Evolutionary conservation across 2,329 filamentous ascomycete genomes (phyloP).

Genomic region (Dothiorella sarmentorum): DNA sequence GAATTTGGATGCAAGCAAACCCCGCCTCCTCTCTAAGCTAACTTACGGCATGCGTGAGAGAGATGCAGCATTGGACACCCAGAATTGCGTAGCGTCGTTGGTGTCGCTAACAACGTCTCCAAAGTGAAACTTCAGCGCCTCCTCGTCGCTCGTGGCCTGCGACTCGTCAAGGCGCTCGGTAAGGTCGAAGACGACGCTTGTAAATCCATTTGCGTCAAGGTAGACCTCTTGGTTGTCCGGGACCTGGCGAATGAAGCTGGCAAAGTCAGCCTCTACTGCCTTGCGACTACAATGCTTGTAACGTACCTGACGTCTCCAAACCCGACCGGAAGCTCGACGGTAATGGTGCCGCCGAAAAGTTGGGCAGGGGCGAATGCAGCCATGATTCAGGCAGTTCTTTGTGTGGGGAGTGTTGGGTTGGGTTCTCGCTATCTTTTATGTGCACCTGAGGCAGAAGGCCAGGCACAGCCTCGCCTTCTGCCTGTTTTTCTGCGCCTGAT

Average conservation of each 20-base stretch:
- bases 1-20: neutral
- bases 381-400: conserved; percentile 40
- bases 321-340: conserved; percentile 62
- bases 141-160: conserved; percentile 62
- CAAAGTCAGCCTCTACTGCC: neutral
- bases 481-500: no score
- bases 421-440: neutral
- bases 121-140: conserved; percentile 55
- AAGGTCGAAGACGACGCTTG: conserved; percentile 86
- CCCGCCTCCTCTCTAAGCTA: no score
- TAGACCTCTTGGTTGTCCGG: conserved; percentile 91
- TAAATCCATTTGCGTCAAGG: conserved; percentile 78
- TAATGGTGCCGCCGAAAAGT: conserved; percentile 71
- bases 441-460: neutral
- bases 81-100: conserved; percentile 36
- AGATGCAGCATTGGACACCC: conserved; percentile 27
- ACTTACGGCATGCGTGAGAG: conserved; percentile 40
- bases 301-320: conserved; percentile 72
- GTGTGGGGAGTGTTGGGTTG: neutral
- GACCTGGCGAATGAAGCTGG: conserved; percentile 68
- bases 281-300: neutral
- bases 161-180: conserved; percentile 70
- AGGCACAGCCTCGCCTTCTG: no score
- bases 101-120: conserved; percentile 42
- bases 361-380: conserved; percentile 52